Base-by-base conservation (phyloP, 2,329 filamentous ascomycete genomes). In the Tolypocladium ovalisporum region DNA sequence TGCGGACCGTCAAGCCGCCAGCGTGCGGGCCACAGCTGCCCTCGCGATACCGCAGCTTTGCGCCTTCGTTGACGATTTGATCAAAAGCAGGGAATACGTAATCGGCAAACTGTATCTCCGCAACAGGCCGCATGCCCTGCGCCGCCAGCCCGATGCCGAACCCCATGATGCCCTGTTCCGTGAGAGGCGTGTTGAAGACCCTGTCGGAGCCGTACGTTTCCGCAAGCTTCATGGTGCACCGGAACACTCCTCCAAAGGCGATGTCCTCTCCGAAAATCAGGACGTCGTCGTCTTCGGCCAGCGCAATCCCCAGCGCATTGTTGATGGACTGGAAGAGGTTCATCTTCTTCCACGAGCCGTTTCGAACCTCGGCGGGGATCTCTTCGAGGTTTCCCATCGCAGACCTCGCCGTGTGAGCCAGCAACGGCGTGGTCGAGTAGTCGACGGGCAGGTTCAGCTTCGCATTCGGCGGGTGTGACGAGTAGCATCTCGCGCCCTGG, bases 251-350 rank as follows among this genome's bases (percentile, higher is more conserved):
- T 47, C 94, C 94, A 62, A 99, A 99, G 17, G 94, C 90, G 9
- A 99, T 91, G 69, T 99, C 94, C 73, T 99, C 94, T 47, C 94
- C 94, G 66, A 99, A 99, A 12, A 99, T 80, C 57, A 97, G 76
- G 27, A 96, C 90, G 22, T 87, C 85, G 62, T 96, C 90, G 65
- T 97, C 92, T 39, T 87, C 83, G 19, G 87, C 83, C 34, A 99
- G 80, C 29, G 93, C 90, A 59, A 87, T 89, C 27, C 88, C 83
- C 27, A 99, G 79, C 13, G 93, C 92, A 62, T 93, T 86, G 70
- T 97, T 97, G 76, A 99, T 85, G 54, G 94, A 87, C 70, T 96
- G 90, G 75, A 94, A 97, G 40, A 97, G 81, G 73, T 97, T 97
- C 80, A 95, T 88, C 63, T 89, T 88, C 70, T 90, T 90, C 3